phyloP scores from a whole-genome alignment of 192 early-diverging fungal species.

The Entrophospora sp. region DNA sequence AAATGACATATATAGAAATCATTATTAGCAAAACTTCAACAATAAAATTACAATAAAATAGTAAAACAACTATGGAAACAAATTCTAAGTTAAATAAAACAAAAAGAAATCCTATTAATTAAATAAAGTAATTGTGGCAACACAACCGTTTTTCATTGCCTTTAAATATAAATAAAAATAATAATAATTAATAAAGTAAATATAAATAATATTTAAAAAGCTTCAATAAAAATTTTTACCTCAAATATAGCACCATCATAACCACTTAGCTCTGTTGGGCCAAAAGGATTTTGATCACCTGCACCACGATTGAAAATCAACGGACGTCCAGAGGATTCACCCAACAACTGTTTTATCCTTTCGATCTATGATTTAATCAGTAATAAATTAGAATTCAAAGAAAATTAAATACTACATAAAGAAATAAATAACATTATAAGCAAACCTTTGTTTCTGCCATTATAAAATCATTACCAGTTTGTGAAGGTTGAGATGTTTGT shows the following conservation, averaged over 20 bases:
- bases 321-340: slow-evolving; percentile 31
- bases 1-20: too few species aligned
- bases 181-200: too few species aligned
- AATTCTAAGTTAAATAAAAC: too few species aligned
- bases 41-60: too few species aligned
- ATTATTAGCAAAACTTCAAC: too few species aligned
- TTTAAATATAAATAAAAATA: too few species aligned
- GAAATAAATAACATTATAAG: neutral
- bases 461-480: neutral
- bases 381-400: slow-evolving; percentile 21
- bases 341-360: slow-evolving; percentile 24
- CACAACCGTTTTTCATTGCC: too few species aligned
- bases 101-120: too few species aligned
- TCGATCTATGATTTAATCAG: slow-evolving; percentile 17
- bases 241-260: slow-evolving; percentile 53
- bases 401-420: slow-evolving; percentile 15
- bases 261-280: slow-evolving; percentile 57
- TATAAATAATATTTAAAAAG: too few species aligned
- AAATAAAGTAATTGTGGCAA: too few species aligned
- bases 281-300: slow-evolving; percentile 63
- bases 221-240: too few species aligned
- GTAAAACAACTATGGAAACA: too few species aligned
- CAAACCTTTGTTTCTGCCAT: neutral
- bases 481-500: slow-evolving; percentile 12
- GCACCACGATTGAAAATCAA: slow-evolving; percentile 57